Conservation (phyloP, 2,329 filamentous ascomycete species). For the Sporothrix luriei region DNA sequence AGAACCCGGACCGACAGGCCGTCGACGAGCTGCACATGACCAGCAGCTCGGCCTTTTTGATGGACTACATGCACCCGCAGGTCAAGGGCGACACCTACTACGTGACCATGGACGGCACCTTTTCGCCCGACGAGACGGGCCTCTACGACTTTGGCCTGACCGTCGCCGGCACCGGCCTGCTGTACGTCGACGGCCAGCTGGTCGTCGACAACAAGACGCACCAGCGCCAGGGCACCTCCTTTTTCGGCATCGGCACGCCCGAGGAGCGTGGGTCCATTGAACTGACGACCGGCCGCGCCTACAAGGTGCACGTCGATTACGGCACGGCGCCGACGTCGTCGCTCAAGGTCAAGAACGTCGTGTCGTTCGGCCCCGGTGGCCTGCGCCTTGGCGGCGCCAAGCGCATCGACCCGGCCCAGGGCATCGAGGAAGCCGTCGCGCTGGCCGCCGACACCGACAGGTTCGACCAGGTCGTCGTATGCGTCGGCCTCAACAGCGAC, state of each 20-base stretch:
- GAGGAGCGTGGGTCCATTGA: slow-evolving; percentile 41
- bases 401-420: slow-evolving; percentile 30
- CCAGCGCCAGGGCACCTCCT: slow-evolving; percentile 41
- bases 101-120: slow-evolving; percentile 44
- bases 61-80: slow-evolving; percentile 53
- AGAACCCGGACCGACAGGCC: slow-evolving; percentile 2
- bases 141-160: slow-evolving; percentile 43
- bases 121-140: slow-evolving; percentile 40
- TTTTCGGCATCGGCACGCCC: slow-evolving; percentile 42
- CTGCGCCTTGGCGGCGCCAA: slow-evolving; percentile 38
- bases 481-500: slow-evolving; percentile 58
- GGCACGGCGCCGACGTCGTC: slow-evolving; percentile 32
- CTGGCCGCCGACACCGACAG: slow-evolving; percentile 47
- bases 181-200: slow-evolving; percentile 44
- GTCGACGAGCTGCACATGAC: slow-evolving; percentile 49
- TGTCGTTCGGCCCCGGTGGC: slow-evolving; percentile 51
- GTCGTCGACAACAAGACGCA: slow-evolving; percentile 44
- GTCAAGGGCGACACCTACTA: slow-evolving; percentile 45
- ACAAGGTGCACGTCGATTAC: slow-evolving; percentile 40
- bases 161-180: slow-evolving; percentile 42
- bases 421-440: slow-evolving; percentile 31
- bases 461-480: slow-evolving; percentile 62
- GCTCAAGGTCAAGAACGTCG: slow-evolving; percentile 40
- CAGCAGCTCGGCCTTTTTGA: slow-evolving; percentile 48
- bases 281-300: slow-evolving; percentile 40